phyloP scores from a whole-genome alignment of 768 basidiomycete species.

The Rhizopogon rudus region DNA sequence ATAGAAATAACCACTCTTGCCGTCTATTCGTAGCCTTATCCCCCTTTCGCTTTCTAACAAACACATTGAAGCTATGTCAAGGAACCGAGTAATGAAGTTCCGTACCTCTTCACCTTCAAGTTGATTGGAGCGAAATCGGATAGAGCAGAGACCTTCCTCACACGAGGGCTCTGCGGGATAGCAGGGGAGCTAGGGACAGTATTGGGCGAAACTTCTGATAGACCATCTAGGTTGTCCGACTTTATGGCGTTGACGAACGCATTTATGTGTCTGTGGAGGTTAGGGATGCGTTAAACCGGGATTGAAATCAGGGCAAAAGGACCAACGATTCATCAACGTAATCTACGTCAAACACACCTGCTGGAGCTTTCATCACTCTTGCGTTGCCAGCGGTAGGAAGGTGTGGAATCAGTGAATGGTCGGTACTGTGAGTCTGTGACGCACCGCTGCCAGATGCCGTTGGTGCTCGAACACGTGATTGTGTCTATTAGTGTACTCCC shows the following conservation, averaged over 20 bases:
- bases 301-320: background rate
- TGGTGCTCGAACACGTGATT: background rate
- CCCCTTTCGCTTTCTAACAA: slow-evolving; percentile 33
- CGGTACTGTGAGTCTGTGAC: background rate
- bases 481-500: no score
- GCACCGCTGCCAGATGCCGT: no score
- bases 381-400: slow-evolving; percentile 6
- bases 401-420: background rate
- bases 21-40: slow-evolving; percentile 33
- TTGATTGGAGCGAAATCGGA: slow-evolving; percentile 92
- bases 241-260: slow-evolving; percentile 75
- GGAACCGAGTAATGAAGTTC: background rate
- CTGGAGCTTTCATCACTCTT: slow-evolving; percentile 9
- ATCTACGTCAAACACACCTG: slow-evolving; percentile 38
- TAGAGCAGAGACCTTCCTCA: slow-evolving; percentile 77
- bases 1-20: slow-evolving; percentile 71
- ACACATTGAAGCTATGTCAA: slow-evolving; percentile 1
- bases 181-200: slow-evolving; percentile 15
- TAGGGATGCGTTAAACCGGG: background rate
- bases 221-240: slow-evolving; percentile 43
- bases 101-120: slow-evolving; percentile 69
- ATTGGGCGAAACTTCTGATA: slow-evolving; percentile 17
- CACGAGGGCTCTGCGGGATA: slow-evolving; percentile 36
- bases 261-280: slow-evolving; percentile 49
- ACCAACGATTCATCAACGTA: slow-evolving; percentile 73